Percentiles rank a stretch among this genome's conserved stretches.
phyloP scores from a whole-genome alignment of 805 yeast species.

The Cyberlindnera mrakii region DNA sequence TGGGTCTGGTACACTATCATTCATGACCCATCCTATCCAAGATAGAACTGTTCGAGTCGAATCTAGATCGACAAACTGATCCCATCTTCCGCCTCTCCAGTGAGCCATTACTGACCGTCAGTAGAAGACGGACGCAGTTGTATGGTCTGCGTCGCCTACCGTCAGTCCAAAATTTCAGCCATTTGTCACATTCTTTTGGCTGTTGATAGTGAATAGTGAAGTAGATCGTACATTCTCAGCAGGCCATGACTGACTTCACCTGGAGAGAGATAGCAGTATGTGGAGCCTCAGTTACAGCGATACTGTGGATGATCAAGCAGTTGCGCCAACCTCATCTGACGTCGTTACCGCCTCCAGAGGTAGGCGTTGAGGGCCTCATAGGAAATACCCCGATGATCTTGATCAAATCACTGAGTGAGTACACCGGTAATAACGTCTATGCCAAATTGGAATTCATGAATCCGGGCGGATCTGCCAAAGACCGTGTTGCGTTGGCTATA shows the following conservation, averaged over 20 bases:
- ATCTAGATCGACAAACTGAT: too few relatives aligned
- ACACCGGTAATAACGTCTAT: slow-evolving; percentile 76
- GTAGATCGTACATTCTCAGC: background rate
- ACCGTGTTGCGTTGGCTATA: slow-evolving; percentile 84
- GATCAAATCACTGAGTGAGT: slow-evolving; percentile 59
- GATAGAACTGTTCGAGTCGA: too few relatives aligned
- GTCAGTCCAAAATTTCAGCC: too few relatives aligned
- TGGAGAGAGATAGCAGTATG: slow-evolving; percentile 23
- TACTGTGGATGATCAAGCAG: slow-evolving; percentile 8
- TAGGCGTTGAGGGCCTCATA: slow-evolving; percentile 72
- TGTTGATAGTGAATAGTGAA: background rate
- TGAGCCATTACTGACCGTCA: too few relatives aligned
- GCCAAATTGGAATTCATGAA: slow-evolving; percentile 83
- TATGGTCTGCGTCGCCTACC: too few relatives aligned
- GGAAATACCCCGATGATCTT: slow-evolving; percentile 87
- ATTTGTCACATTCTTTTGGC: too few relatives aligned
- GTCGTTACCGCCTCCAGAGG: slow-evolving; percentile 26
- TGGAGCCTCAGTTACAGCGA: slow-evolving; percentile 15
- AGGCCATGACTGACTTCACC: slow-evolving; percentile 4
- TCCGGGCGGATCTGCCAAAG: slow-evolving; percentile 96
- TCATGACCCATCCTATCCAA: too few relatives aligned
- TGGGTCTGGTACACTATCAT: too few relatives aligned
- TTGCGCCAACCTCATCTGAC: slow-evolving; percentile 8
- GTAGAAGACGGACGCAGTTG: too few relatives aligned
- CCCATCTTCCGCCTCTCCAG: too few relatives aligned